Percentiles rank a stretch among this genome's conserved stretches.
phyloP scores from a whole-genome alignment of 305 asterid species.

The Fraxinus floribunda region DNA sequence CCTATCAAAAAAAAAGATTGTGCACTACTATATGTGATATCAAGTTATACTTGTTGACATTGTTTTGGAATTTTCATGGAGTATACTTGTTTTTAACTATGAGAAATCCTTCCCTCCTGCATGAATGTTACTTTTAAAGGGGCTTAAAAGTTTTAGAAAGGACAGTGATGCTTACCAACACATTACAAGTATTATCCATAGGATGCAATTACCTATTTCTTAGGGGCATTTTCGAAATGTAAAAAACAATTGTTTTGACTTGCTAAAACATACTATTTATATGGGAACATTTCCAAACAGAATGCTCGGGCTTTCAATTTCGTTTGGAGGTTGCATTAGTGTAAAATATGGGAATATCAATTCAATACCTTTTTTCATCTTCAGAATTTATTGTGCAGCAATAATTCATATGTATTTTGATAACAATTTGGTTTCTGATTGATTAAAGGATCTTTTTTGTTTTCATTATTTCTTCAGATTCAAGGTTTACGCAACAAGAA shows the following conservation, averaged over 20 bases:
- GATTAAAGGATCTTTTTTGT: not conserved
- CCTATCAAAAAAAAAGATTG: too few species aligned
- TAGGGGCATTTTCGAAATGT: not conserved
- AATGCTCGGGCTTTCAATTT: not conserved
- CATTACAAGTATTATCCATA: not conserved
- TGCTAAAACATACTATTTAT: not conserved
- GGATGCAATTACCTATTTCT: not conserved
- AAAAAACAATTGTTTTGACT: not conserved
- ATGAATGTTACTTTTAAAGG: not conserved
- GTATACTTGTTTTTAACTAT: not conserved
- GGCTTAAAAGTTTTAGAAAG: not conserved
- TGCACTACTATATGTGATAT: not conserved
- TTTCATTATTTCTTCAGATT: constrained; percentile 31
- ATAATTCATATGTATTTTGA: not conserved
- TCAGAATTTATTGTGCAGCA: not conserved
- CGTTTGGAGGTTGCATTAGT: not conserved
- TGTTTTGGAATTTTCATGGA: not conserved
- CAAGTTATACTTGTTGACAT: not conserved
- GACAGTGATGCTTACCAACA: not conserved
- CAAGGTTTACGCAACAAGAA: constrained; percentile 55
- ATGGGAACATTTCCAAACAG: not conserved
- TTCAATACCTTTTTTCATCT: not conserved
- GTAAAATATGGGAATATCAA: not conserved
- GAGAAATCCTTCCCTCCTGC: not conserved
- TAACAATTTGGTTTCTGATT: not conserved